Conservation (phyloP, 768 basidiomycete genomes). For the Postia placenta region DNA sequence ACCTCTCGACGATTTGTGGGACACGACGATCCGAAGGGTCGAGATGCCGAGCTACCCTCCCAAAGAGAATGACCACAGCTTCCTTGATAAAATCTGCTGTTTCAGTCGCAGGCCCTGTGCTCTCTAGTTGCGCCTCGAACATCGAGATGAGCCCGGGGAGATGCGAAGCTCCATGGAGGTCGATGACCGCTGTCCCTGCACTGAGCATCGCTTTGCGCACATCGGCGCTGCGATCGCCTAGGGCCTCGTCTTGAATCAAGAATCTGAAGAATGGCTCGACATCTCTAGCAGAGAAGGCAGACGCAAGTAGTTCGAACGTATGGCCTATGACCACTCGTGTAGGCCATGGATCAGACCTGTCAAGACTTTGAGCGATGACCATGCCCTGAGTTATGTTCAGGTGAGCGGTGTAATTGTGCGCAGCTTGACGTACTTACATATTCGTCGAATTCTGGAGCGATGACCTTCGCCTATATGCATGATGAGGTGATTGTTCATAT, state of each 20-base stretch:
- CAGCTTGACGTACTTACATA: constrained; percentile 49
- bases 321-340: constrained; percentile 69
- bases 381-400: constrained; percentile 58
- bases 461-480: constrained; percentile 60
- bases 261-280: constrained; percentile 77
- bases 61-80: constrained; percentile 91
- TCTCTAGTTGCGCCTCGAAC: constrained; percentile 73
- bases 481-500: neutral
- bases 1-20: constrained; percentile 72
- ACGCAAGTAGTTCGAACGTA: constrained; percentile 62
- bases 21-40: constrained; percentile 72
- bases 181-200: constrained; percentile 78
- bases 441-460: constrained; percentile 89
- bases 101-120: constrained; percentile 48
- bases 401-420: neutral
- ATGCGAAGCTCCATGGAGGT: constrained; percentile 68
- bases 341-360: constrained; percentile 85
- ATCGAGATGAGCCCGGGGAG: constrained; percentile 70
- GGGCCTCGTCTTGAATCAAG: constrained; percentile 76
- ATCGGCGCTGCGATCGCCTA: constrained; percentile 78
- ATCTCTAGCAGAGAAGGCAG: constrained; percentile 52
- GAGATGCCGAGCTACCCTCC: constrained; percentile 86
- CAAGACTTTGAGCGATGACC: constrained; percentile 83
- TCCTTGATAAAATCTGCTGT: constrained; percentile 87
- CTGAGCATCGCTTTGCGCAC: constrained; percentile 87